These are phyloP conservation scores for Aureobasidium melanogenum DNA, from an alignment of 2,329 filamentous ascomycete species.

Conservation along the genomic window DNA sequence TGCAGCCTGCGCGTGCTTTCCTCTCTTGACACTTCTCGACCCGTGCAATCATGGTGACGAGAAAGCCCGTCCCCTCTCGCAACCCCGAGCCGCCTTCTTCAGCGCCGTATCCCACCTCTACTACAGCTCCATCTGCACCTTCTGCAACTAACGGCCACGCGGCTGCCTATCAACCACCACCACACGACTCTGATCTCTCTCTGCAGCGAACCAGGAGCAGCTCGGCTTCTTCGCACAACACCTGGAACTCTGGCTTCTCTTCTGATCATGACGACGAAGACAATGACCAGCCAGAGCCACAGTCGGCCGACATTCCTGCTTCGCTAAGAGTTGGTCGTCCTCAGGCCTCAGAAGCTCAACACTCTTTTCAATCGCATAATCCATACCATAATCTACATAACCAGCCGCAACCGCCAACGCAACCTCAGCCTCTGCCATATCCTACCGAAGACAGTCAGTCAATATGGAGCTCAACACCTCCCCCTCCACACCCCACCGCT, in stretches of 20 bases:
- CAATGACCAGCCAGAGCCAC: conserved; percentile 16
- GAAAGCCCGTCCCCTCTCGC: conserved; percentile 31
- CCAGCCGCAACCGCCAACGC: conserved; percentile 29
- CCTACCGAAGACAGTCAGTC: conserved; percentile 29
- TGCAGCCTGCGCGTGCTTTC: background rate
- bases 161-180: background rate
- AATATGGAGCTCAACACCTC: conserved; percentile 29
- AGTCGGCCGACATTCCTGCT: conserved; percentile 13
- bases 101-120: conserved; percentile 38
- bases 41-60: conserved; percentile 31
- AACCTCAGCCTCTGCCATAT: conserved; percentile 25
- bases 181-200: conserved; percentile 19
- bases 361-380: conserved; percentile 33
- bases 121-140: conserved; percentile 24
- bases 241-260: conserved; percentile 25
- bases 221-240: conserved; percentile 24
- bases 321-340: conserved; percentile 16
- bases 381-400: conserved; percentile 31
- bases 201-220: conserved; percentile 11
- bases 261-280: conserved; percentile 22
- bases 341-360: background rate
- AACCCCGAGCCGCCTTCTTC: conserved; percentile 31
- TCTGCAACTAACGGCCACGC: conserved; percentile 16
- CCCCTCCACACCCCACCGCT: conserved; percentile 8
- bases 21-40: background rate